Evolutionary conservation across 192 early-diverging fungal species (phyloP).

Genomic region (Umbelopsis vinacea): DNA sequence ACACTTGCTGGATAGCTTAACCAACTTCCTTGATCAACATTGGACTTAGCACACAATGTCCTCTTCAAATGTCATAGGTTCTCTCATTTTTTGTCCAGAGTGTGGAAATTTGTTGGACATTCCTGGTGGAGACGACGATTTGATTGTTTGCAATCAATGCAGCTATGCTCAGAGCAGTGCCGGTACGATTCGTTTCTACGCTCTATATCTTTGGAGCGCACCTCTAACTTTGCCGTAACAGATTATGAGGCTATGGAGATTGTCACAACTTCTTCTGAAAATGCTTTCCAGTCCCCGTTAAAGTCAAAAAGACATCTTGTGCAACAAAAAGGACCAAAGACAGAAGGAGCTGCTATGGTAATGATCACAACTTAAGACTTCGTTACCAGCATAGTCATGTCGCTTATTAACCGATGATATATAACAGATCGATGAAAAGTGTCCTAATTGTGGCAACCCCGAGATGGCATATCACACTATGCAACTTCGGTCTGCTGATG

Average conservation of each 20-base stretch:
- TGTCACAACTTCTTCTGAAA: constrained; percentile 74
- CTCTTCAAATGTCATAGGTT: constrained; percentile 52
- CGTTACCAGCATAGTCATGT: neutral
- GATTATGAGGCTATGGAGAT: constrained; percentile 84
- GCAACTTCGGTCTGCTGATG: constrained; percentile 97
- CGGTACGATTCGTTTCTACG: constrained; percentile 46
- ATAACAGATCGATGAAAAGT: constrained; percentile 88
- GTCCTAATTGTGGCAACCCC: constrained; percentile 89
- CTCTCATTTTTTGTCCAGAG: constrained; percentile 88
- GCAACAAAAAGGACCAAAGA: constrained; percentile 40
- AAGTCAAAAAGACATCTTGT: constrained; percentile 74
- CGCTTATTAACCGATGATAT: neutral
- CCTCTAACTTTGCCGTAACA: neutral
- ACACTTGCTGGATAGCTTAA: neutral
- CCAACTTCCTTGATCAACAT: neutral
- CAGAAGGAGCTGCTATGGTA: constrained; percentile 57
- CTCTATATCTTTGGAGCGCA: neutral
- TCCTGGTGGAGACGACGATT: constrained; percentile 74
- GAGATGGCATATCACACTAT: constrained; percentile 98
- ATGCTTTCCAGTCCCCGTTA: constrained; percentile 79
- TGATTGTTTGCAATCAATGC: constrained; percentile 84
- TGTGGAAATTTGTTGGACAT: constrained; percentile 92
- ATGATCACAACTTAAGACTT: neutral
- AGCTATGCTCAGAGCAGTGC: constrained; percentile 65
- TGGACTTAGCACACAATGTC: constrained; percentile 4